phyloP scores from a whole-genome alignment of 2,329 filamentous ascomycete genomes.

The Conoideocrella luteorostrata region DNA sequence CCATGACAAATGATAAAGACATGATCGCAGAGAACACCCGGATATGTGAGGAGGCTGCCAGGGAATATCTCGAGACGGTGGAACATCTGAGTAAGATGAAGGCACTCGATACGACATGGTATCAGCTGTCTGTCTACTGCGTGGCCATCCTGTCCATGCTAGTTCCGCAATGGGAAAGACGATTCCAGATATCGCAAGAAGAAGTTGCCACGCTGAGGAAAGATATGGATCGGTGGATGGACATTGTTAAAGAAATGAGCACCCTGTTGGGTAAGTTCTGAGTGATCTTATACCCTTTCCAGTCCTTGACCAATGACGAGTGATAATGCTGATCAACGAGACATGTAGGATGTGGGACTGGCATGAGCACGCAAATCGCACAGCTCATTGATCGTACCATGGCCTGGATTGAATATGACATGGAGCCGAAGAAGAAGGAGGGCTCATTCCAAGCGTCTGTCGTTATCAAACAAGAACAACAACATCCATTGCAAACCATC shows the following conservation, averaged over 20 bases:
- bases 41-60: slow-evolving; percentile 60
- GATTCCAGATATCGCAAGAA: slow-evolving; percentile 49
- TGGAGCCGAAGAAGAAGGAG: slow-evolving; percentile 27
- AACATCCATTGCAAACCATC: slow-evolving; percentile 17
- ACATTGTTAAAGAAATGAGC: slow-evolving; percentile 61
- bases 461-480: slow-evolving; percentile 33
- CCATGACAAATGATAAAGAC: slow-evolving; percentile 45
- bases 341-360: slow-evolving; percentile 36
- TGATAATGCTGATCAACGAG: neutral
- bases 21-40: slow-evolving; percentile 56
- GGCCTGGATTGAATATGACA: slow-evolving; percentile 45
- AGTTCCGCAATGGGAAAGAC: slow-evolving; percentile 62
- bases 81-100: slow-evolving; percentile 56
- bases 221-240: slow-evolving; percentile 66
- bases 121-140: slow-evolving; percentile 64
- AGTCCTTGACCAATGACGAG: no score
- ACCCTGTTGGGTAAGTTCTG: slow-evolving; percentile 52
- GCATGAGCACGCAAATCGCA: slow-evolving; percentile 37
- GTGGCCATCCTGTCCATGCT: slow-evolving; percentile 68
- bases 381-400: slow-evolving; percentile 46
- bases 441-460: slow-evolving; percentile 10
- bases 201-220: slow-evolving; percentile 54
- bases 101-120: slow-evolving; percentile 72
- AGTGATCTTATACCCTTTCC: neutral
- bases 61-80: slow-evolving; percentile 56